Conservation (phyloP, 495 filamentous ascomycete genomes). For the Neurospora sp. region DNA sequence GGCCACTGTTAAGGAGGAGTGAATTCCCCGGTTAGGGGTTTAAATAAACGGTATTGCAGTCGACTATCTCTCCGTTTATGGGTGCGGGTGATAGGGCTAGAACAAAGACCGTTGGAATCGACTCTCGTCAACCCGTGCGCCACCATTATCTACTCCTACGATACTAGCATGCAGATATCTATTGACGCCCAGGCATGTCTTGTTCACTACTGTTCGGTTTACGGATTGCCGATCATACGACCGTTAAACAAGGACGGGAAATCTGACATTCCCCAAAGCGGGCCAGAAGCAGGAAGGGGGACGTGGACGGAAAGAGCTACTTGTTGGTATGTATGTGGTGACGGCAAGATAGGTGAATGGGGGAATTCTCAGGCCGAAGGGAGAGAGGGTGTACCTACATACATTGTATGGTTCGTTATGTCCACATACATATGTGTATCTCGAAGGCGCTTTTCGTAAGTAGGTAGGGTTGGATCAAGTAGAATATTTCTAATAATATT, state of each 20-base stretch:
- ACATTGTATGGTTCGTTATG: not conserved
- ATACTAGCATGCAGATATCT: not conserved
- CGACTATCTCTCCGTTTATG: not conserved
- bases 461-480: not conserved
- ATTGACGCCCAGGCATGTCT: not conserved
- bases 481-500: not conserved
- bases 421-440: no score
- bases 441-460: not conserved
- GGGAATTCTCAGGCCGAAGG: not conserved
- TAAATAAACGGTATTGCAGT: no score
- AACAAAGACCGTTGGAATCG: not conserved
- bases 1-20: slow-evolving; percentile 6
- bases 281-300: no score
- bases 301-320: no score
- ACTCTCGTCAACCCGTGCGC: not conserved
- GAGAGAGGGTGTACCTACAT: not conserved
- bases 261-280: not conserved
- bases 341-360: not conserved
- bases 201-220: not conserved
- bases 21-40: no score
- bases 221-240: not conserved
- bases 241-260: not conserved
- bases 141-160: not conserved
- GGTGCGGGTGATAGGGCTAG: not conserved
- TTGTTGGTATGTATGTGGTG: no score